These are phyloP conservation scores for Globisporangium ultimum DNA, from an alignment of 352 stramenopile species.

Conservation along the genomic window DNA sequence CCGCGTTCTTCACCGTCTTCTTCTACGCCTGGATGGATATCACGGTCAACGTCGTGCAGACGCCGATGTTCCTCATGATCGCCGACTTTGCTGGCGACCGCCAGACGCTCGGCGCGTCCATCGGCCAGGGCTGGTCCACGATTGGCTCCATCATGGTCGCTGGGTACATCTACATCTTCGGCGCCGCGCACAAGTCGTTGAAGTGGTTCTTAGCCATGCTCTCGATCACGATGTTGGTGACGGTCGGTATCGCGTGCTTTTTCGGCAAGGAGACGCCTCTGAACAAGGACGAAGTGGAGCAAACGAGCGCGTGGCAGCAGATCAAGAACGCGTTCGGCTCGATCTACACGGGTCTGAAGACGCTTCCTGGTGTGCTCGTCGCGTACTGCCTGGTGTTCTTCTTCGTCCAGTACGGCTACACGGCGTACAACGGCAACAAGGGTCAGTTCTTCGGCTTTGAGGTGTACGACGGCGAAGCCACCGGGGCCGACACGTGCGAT, in stretches of 20 bases:
- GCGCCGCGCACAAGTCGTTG: slow-evolving; percentile 21
- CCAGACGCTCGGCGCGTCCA: slow-evolving; percentile 23
- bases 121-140: slow-evolving; percentile 25
- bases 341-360: slow-evolving; percentile 18
- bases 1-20: too few relatives aligned
- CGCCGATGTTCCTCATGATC: too few relatives aligned
- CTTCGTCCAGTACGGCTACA: slow-evolving; percentile 25
- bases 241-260: slow-evolving; percentile 11
- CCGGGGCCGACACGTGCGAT: too few relatives aligned
- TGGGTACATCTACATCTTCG: slow-evolving; percentile 28
- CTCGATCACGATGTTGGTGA: slow-evolving; percentile 18
- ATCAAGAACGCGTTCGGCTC: slow-evolving; percentile 17
- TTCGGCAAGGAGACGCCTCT: slow-evolving; percentile 16
- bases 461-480: too few relatives aligned
- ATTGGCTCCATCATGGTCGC: slow-evolving; percentile 26
- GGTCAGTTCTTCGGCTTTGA: too few relatives aligned
- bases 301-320: slow-evolving; percentile 5
- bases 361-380: slow-evolving; percentile 15
- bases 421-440: slow-evolving; percentile 26
- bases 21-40: too few relatives aligned
- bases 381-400: slow-evolving; percentile 24
- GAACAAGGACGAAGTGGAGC: neutral
- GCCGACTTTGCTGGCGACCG: slow-evolving; percentile 15
- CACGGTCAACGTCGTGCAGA: too few relatives aligned
- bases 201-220: slow-evolving; percentile 32